Base-by-base conservation (phyloP, 176 grass and related monocot genomes). In the Zea luxurians region DNA sequence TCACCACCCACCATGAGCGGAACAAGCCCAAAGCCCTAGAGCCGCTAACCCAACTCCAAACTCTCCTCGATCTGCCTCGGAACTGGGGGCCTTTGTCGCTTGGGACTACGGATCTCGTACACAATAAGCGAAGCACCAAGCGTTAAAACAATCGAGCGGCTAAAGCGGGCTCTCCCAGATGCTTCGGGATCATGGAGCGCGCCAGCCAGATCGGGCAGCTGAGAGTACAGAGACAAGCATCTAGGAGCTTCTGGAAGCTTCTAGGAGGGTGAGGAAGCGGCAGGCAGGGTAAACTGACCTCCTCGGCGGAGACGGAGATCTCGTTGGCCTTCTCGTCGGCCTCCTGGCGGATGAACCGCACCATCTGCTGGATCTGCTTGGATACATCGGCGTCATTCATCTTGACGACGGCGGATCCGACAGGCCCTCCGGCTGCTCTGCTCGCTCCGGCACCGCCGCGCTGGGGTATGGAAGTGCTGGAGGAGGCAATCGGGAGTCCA, bases 311-410 rank as follows among this genome's bases (percentile, higher is more conserved):
- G 81, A 94, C 90, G 70, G 95, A 94, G 89, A 98, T 98, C 89
- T 98, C 95, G 89, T 85, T 90, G 80, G 95, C 89, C 89, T 98
- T 98, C 89, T 98, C 95, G 58, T 98, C 95, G 16, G 95, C 95
- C 83, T 98, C 95, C 87, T 98, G 95, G 89, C 61, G 91, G 89
- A 98, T 98, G 91, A 98, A 98, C 74, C 91, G 89, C 87, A 89
- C 91, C 95, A 98, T 98, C 95, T 98, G 95, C 87, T 81, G 95
- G 87, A 98, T 98, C 91, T 98, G 95, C 91, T 92, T 94, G 59
- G 88, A 61, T 10, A 98, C 95, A 94, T 98, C 95, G 45, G 83
- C 50, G 83, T 98, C 95, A 88, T 98, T 94, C 95, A 98, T 98
- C 89, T 90, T 94, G 67, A 35, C 83, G 74, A 52, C 10, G 47